Base-by-base conservation (phyloP, 225 moss, liverwort and hornwort species). In the Bryoerythrophyllum caledonicum region DNA sequence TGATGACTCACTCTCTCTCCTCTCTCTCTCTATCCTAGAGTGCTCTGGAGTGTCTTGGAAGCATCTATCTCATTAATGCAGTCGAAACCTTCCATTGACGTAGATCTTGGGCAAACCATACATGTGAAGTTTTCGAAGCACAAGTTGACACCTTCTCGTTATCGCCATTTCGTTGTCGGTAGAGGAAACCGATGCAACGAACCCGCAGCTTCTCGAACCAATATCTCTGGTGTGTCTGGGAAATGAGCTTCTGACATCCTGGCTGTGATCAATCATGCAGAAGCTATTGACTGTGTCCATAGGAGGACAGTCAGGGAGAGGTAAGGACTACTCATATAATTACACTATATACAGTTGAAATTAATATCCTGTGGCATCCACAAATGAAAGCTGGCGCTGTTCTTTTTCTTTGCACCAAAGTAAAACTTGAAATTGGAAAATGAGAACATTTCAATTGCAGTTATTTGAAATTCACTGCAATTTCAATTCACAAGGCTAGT, bases 151-250 rank as follows among this genome's bases (percentile, higher is more conserved):
- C 74, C 43, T 78, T 82, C 63, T 65, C 40, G 15, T 78, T 70
- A 70, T 78, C 74, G 64, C 52, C 41, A 63, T 65, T 64, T 43
- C 44, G 59, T 49, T 78, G 82, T 82, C 78, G 82, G 78, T 34
- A 74, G 78, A 78, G 82, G 2, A 10, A 74, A 82, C 74, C 43
- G 70, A 78, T 78, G 74, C 78, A 74, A 78, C 78, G 60, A 70
- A 66, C 34, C 34, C 34, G n/a, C 60, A 58, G 71, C 44, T 48
- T 76, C 74, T 70, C 65, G 41, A 74, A 65, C 78, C 74, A 74
- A 58, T 54, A 58, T 78, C 74, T 73, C 57, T 38, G 38, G 38
- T 38, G 9, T 10, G 38, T 38, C 9, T 62, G 46, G 4, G 15
- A 35, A 34, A 62, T 68, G 67, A 63, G 73, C 37, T 68, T 20